Conservation (phyloP, 2,329 filamentous ascomycete species). For the Rosellinia necatrix region DNA sequence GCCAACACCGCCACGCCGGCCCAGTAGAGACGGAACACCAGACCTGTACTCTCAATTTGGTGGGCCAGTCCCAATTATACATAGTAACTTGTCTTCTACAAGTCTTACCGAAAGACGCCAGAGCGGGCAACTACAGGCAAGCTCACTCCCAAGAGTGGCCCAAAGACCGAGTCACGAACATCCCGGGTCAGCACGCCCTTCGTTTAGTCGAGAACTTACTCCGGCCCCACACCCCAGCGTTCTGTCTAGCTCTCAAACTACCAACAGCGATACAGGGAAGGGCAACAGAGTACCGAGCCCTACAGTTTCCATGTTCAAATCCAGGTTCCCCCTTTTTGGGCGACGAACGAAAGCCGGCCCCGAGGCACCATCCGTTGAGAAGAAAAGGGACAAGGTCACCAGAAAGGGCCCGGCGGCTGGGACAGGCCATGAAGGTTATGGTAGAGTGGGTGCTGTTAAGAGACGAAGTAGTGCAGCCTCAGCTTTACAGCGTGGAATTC, state of each 20-base stretch:
- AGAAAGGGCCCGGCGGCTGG: slow-evolving; percentile 85
- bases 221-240: slow-evolving; percentile 37
- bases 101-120: slow-evolving; percentile 54
- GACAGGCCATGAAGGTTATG: slow-evolving; percentile 92
- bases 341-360: slow-evolving; percentile 69
- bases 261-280: slow-evolving; percentile 37
- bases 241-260: slow-evolving; percentile 28
- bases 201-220: slow-evolving; percentile 44
- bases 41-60: slow-evolving; percentile 62
- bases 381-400: slow-evolving; percentile 56
- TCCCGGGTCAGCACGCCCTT: slow-evolving; percentile 35
- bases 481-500: slow-evolving; percentile 51
- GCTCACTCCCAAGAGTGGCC: slow-evolving; percentile 42
- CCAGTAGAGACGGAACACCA: slow-evolving; percentile 71
- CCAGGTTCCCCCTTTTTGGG: slow-evolving; percentile 78
- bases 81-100: slow-evolving; percentile 61
- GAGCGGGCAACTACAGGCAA: slow-evolving; percentile 45
- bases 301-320: slow-evolving; percentile 60
- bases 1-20: slow-evolving; percentile 58
- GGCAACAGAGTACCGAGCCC: slow-evolving; percentile 57
- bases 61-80: slow-evolving; percentile 60
- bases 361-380: slow-evolving; percentile 54
- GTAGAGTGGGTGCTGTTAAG: slow-evolving; percentile 63
- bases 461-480: slow-evolving; percentile 67
- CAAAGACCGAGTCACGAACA: slow-evolving; percentile 42